Percentiles rank a stretch among this genome's conserved stretches.
Evolutionary conservation across 495 filamentous ascomycete genomes (phyloP).

Genomic region (Talaromyces liani): DNA sequence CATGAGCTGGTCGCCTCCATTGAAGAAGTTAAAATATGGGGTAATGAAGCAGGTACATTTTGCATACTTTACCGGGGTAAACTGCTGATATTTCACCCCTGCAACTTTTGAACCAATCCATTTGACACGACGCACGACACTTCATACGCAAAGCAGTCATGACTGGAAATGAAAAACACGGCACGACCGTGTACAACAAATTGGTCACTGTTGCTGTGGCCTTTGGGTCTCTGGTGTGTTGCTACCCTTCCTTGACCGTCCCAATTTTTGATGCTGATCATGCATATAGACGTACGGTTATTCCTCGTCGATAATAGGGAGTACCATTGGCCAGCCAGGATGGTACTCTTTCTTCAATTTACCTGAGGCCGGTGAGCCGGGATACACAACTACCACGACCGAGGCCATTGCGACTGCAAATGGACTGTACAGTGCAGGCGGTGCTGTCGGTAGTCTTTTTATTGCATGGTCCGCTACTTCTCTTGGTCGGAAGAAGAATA

Average conservation of each 20-base stretch:
- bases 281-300: conserved; percentile 35
- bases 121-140: neutral
- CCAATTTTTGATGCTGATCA: neutral
- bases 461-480: conserved; percentile 37
- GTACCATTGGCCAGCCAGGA: conserved; percentile 45
- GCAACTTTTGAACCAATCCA: neutral
- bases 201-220: conserved; percentile 30
- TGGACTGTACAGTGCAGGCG: conserved; percentile 40
- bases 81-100: neutral
- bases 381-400: conserved; percentile 39
- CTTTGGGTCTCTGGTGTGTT: conserved; percentile 29
- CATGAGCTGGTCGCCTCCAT: too few species aligned
- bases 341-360: conserved; percentile 42
- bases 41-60: neutral
- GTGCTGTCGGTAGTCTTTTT: conserved; percentile 34
- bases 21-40: neutral
- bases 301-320: conserved; percentile 42
- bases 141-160: neutral
- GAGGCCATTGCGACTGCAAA: conserved; percentile 41
- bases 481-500: conserved; percentile 34
- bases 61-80: neutral
- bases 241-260: neutral
- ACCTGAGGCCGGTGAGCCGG: conserved; percentile 26
- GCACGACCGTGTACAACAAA: conserved; percentile 2
- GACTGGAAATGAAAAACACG: neutral